Evolutionary conservation across 1,284 basidiomycete genomes (phyloP).

Genomic region (Cryptococcus hybrid): DNA sequence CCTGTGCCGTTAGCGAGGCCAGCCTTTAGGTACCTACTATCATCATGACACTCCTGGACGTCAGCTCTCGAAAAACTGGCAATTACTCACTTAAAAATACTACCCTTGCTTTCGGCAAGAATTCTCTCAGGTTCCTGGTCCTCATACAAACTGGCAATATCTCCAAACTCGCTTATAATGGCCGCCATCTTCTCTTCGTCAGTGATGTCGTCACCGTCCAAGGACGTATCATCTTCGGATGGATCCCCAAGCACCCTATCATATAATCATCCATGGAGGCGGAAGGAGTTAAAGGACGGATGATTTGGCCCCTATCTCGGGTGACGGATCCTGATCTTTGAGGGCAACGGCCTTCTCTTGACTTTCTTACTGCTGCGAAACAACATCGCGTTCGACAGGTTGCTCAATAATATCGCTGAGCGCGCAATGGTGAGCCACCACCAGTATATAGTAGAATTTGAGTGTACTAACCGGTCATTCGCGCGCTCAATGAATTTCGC

Average conservation of each 20-base stretch:
- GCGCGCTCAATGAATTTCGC: constrained; percentile 17
- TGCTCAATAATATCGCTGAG: constrained; percentile 28
- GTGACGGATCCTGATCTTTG: neutral
- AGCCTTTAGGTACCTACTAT: constrained; percentile 43
- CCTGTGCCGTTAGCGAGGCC: constrained; percentile 44
- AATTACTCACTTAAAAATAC: constrained; percentile 38
- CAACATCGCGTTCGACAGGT: constrained; percentile 11
- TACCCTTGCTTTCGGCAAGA: constrained; percentile 58
- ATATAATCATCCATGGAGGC: too few species aligned
- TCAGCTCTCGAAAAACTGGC: too few species aligned
- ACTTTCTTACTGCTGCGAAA: neutral
- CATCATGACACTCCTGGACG: constrained; percentile 53
- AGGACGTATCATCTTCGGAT: neutral
- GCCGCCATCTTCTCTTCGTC: constrained; percentile 42
- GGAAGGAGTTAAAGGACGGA: too few species aligned
- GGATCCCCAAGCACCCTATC: too few species aligned
- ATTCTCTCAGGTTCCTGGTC: constrained; percentile 57
- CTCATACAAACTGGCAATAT: constrained; percentile 50
- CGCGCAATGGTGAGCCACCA: neutral
- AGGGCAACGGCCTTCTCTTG: constrained; percentile 7
- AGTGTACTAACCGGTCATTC: constrained; percentile 23
- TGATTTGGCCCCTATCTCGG: too few species aligned
- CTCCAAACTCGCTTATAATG: constrained; percentile 49
- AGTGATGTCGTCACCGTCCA: constrained; percentile 16
- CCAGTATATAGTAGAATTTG: too few species aligned